Evolutionary conservation across 2,329 filamentous ascomycete species (phyloP).

Genomic region (Setomelanomma holmii): DNA sequence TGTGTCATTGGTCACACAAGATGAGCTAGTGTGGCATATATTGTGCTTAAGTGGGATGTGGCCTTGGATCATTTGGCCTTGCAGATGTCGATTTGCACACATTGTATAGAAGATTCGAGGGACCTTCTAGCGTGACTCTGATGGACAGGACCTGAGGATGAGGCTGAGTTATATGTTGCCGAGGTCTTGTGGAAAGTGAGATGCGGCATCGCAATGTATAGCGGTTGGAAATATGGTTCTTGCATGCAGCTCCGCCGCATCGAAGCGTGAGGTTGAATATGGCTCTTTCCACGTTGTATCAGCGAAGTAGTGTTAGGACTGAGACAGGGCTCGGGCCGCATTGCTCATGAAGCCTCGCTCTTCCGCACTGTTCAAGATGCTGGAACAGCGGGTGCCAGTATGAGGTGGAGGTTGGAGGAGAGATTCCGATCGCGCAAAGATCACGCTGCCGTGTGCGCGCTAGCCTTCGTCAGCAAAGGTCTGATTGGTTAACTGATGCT

Average conservation of each 20-base stretch:
- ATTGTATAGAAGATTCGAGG: constrained; percentile 24
- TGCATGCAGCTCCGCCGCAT: background rate
- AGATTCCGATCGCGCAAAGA: no score
- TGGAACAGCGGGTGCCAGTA: no score
- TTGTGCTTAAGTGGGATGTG: constrained; percentile 12
- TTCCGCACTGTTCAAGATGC: no score
- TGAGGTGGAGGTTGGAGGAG: no score
- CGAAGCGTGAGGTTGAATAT: no score
- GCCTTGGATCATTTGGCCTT: constrained; percentile 9
- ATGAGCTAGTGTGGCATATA: constrained; percentile 12
- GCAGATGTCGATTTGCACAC: constrained; percentile 9
- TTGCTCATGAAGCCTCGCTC: no score
- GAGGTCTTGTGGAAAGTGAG: background rate
- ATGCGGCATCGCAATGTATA: background rate
- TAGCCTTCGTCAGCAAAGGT: no score
- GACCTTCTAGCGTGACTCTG: constrained; percentile 19
- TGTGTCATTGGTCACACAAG: constrained; percentile 8
- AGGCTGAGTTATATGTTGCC: background rate
- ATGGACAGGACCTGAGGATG: constrained; percentile 18
- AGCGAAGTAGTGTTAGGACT: no score
- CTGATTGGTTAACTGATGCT: no score
- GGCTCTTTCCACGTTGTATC: no score
- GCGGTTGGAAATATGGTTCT: background rate
- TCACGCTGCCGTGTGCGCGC: no score
- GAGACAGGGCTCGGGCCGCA: no score